A percentile compares a stretch with the other conserved stretches of the same genome.
These are phyloP conservation scores for Calocybe indica DNA, from an alignment of 768 basidiomycete species.

Conservation along the genomic window DNA sequence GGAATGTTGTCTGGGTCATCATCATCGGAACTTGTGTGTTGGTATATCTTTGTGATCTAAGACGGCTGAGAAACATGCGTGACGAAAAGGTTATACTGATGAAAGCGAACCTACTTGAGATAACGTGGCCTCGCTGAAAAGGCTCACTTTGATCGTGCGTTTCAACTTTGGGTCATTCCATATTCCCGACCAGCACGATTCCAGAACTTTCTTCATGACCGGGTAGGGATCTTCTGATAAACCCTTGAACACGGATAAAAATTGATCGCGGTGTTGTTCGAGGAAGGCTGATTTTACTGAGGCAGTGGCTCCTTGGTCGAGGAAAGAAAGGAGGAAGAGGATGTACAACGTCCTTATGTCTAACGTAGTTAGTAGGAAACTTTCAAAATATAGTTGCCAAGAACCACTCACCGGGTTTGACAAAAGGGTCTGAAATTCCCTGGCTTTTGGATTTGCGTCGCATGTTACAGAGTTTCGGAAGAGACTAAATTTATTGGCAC, in stretches of 20 bases:
- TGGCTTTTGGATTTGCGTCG: slow-evolving; percentile 50
- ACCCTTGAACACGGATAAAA: slow-evolving; percentile 70
- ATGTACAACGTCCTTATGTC: slow-evolving; percentile 80
- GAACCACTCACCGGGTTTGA: slow-evolving; percentile 47
- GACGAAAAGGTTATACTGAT: not conserved
- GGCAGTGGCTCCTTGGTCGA: slow-evolving; percentile 40
- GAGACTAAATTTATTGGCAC: slow-evolving; percentile 33
- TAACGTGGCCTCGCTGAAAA: slow-evolving; percentile 66
- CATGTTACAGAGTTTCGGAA: slow-evolving; percentile 67
- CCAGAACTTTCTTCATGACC: slow-evolving; percentile 59
- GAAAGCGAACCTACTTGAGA: slow-evolving; percentile 43
- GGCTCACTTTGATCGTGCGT: slow-evolving; percentile 60
- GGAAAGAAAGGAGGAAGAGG: slow-evolving; percentile 67
- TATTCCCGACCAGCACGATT: slow-evolving; percentile 70
- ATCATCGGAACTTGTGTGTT: slow-evolving; percentile 45
- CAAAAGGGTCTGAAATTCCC: slow-evolving; percentile 31
- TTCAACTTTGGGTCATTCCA: slow-evolving; percentile 73
- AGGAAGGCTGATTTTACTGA: slow-evolving; percentile 60
- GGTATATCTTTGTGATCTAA: slow-evolving; percentile 73
- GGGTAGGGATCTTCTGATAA: slow-evolving; percentile 59
- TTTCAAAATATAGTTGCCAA: not conserved
- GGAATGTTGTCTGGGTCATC: slow-evolving; percentile 48
- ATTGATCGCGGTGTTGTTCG: slow-evolving; percentile 62
- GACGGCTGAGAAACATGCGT: not conserved
- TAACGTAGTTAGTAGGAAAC: slow-evolving; percentile 17